A percentile compares a stretch with the other conserved stretches of the same genome.
Evolutionary conservation across 129 eudicot species (phyloP).

Genomic region (Artemisia argyi): DNA sequence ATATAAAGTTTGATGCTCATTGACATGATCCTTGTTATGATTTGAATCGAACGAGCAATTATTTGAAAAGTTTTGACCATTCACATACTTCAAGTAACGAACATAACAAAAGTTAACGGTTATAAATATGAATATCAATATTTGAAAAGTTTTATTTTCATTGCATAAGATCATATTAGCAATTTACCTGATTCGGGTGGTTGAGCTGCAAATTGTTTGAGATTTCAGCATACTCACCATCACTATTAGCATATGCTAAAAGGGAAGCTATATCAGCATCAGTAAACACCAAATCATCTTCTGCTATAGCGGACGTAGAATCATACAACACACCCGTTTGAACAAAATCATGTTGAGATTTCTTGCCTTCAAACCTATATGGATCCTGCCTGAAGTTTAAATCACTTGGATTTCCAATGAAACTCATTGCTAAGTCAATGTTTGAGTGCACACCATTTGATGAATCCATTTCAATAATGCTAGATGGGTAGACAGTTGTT

Average conservation of each 20-base stretch:
- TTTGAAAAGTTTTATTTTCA: background rate
- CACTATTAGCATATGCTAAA: conserved; percentile 10
- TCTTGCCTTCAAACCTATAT: background rate
- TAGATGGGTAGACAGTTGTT: background rate
- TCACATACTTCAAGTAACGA: conserved; percentile 14
- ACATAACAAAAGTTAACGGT: background rate
- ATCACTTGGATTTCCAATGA: background rate
- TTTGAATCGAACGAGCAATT: conserved; percentile 12
- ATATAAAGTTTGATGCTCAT: conserved; percentile 11
- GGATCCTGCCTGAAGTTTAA: background rate
- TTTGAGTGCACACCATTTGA: conserved; percentile 2
- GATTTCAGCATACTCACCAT: background rate
- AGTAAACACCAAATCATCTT: conserved; percentile 16
- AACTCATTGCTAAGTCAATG: conserved; percentile 7
- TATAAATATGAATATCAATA: background rate
- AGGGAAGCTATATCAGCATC: conserved; percentile 20
- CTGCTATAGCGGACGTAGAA: background rate
- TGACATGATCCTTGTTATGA: background rate
- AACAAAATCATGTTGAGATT: conserved; percentile 10
- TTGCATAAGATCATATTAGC: conserved; percentile 1
- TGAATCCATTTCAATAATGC: conserved; percentile 10
- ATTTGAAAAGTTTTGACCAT: background rate
- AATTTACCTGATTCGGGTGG: conserved; percentile 2
- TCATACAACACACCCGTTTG: conserved; percentile 6
- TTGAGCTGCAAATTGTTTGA: conserved; percentile 11